Evolutionary conservation across 768 basidiomycete genomes (phyloP), one percentile per base, ranked within the genome.

Genomic region (Lactarius akahatsu): DNA sequence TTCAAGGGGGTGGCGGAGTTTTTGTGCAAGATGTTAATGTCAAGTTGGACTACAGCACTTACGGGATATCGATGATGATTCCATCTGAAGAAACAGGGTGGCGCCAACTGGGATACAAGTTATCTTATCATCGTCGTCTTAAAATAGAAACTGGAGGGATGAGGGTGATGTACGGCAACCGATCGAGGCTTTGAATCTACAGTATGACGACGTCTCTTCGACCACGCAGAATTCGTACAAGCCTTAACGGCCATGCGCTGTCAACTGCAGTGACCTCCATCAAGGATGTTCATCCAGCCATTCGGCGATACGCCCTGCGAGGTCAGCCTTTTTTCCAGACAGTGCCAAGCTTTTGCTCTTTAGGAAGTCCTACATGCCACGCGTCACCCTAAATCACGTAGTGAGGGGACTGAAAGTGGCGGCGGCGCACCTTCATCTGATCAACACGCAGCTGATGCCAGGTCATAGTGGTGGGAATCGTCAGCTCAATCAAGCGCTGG

Each of bases 241-340:
- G 23, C 11, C 9, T 30, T 52, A 52, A 5, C 61, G 28, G 30
- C 23, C 18, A 38, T 20, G 23, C 45, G 7, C 64, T 15, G 57
- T 43, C 23, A 7, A 40, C 36, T 16, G 52, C 26, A 23, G 28
- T n/a, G 23, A 20, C 15, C 23, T 32, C 30, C n/a, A 9, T 67
- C 60, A 73, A 23, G 68, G 71, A 68, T 77, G 73, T 57, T 72
- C 73, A 28, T 83, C 79, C 63, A 92, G 74, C 85, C 86, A 92
- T 34, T 86, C 84, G 23, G 78, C 75, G 4, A 89, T 82, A 16
- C 90, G 84, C 65, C 89, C 85, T 10, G 90, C 65, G 59, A 94
- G 78, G 1, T 91, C 92, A 13, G 80, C 83, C 74, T 94, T 94
- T 76, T 83, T 91, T 1, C 92, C 92, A 26, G 85, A 82, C 13